A percentile compares a stretch with the other conserved stretches of the same genome.
These are phyloP conservation scores for Ambrosiella beaveri DNA, from an alignment of 2,329 filamentous ascomycete species.

Conservation along the genomic window DNA sequence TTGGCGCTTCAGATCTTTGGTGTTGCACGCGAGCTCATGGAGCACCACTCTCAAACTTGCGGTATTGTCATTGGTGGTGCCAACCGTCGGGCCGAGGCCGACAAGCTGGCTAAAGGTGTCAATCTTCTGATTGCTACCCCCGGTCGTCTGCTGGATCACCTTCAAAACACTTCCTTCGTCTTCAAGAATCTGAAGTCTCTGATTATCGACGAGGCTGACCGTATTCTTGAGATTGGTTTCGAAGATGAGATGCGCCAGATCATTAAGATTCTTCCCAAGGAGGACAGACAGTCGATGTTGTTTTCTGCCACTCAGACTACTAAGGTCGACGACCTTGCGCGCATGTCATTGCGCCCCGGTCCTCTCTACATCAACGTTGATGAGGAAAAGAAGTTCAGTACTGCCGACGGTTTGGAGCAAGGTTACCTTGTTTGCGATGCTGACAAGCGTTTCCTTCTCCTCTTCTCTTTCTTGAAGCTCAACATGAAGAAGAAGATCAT, in stretches of 20 bases:
- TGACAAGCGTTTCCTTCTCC: slow-evolving; percentile 79
- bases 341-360: slow-evolving; percentile 79
- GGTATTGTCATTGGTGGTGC: slow-evolving; percentile 94
- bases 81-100: slow-evolving; percentile 75
- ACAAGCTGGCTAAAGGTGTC: slow-evolving; percentile 86
- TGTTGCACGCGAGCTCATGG: slow-evolving; percentile 84
- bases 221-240: slow-evolving; percentile 92
- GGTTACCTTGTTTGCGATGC: slow-evolving; percentile 89
- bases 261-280: slow-evolving; percentile 77
- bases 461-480: slow-evolving; percentile 80
- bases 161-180: slow-evolving; percentile 79
- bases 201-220: slow-evolving; percentile 91
- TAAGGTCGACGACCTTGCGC: slow-evolving; percentile 90
- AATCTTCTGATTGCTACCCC: slow-evolving; percentile 91
- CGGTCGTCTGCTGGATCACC: slow-evolving; percentile 78
- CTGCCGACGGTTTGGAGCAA: slow-evolving; percentile 85
- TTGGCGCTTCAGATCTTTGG: slow-evolving; percentile 91
- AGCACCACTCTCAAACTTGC: slow-evolving; percentile 81
- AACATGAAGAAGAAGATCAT: slow-evolving; percentile 95
- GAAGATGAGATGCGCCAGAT: slow-evolving; percentile 97
- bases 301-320: slow-evolving; percentile 98
- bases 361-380: slow-evolving; percentile 97
- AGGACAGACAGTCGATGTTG: slow-evolving; percentile 87
- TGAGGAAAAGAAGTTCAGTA: slow-evolving; percentile 72
- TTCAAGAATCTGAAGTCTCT: slow-evolving; percentile 89